A percentile compares a stretch with the other conserved stretches of the same genome.
phyloP scores from a whole-genome alignment of 2,329 filamentous ascomycete genomes.

The Hyphodiscus sp. region DNA sequence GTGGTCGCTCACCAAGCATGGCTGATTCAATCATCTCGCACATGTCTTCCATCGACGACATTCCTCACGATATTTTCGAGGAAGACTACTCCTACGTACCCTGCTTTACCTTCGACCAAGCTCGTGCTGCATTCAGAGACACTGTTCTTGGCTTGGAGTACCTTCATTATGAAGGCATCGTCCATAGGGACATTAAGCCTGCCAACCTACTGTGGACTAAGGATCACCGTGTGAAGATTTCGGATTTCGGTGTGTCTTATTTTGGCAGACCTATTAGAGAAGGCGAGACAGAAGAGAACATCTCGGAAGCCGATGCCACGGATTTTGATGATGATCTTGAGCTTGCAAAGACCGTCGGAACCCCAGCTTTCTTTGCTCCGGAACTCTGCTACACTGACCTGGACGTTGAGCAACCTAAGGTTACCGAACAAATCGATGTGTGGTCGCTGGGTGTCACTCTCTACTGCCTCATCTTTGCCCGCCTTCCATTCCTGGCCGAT shows the following conservation, averaged over 20 bases:
- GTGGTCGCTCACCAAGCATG: conserved; percentile 71
- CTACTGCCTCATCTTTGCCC: conserved; percentile 90
- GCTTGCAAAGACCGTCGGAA: conserved; percentile 96
- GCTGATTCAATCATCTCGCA: conserved; percentile 69
- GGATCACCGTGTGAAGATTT: conserved; percentile 89
- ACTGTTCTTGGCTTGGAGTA: conserved; percentile 92
- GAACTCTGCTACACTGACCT: conserved; percentile 88
- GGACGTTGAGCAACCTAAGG: conserved; percentile 61
- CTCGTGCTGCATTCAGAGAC: conserved; percentile 81
- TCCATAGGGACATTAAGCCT: conserved; percentile 79
- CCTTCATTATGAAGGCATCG: conserved; percentile 79
- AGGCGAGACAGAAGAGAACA: conserved; percentile 68
- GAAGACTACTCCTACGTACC: conserved; percentile 93
- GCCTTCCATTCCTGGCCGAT: conserved; percentile 86
- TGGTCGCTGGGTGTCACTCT: conserved; percentile 96
- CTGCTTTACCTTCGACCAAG: conserved; percentile 79
- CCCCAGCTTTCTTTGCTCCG: conserved; percentile 94
- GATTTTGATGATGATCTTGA: conserved; percentile 92
- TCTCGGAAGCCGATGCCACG: conserved; percentile 72
- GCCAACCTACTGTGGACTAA: conserved; percentile 86
- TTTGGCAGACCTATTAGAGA: conserved; percentile 83
- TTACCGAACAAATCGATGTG: conserved; percentile 91
- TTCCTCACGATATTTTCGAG: conserved; percentile 61
- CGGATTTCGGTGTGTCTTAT: conserved; percentile 97
- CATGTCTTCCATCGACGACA: conserved; percentile 60